phyloP scores from a whole-genome alignment of 805 yeast species.

The Yamadazyma takamatsuzukensis region DNA sequence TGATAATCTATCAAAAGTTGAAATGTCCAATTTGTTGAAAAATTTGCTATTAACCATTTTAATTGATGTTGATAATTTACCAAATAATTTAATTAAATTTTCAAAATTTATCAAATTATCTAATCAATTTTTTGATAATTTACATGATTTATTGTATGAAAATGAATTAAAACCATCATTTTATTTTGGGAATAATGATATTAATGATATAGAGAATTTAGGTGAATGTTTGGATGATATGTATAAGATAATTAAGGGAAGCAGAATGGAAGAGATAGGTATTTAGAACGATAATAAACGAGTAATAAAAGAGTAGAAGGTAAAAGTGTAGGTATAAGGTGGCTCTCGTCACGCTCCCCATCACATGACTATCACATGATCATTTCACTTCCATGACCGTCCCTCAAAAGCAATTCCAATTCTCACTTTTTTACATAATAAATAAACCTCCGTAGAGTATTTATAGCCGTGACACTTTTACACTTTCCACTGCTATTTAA shows the following conservation, averaged over 20 bases:
- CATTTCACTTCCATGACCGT: no score
- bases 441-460: no score
- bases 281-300: no score
- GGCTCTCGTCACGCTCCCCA: neutral
- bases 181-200: slow-evolving; percentile 18
- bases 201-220: slow-evolving; percentile 4
- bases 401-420: no score
- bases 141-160: slow-evolving; percentile 27
- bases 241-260: slow-evolving; percentile 2
- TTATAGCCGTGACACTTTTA: no score
- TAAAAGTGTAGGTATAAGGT: neutral
- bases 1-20: slow-evolving; percentile 24
- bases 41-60: slow-evolving; percentile 31
- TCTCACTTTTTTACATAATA: no score
- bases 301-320: neutral
- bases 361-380: no score
- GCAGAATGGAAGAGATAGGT: no score
- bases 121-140: slow-evolving; percentile 25
- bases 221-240: slow-evolving; percentile 11
- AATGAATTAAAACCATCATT: slow-evolving; percentile 22
- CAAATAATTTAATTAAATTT: slow-evolving; percentile 21
- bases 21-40: slow-evolving; percentile 30
- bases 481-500: no score
- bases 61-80: slow-evolving; percentile 23
- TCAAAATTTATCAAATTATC: slow-evolving; percentile 24